These are phyloP conservation scores for Pterocarpus macrocarpus DNA, from an alignment of 306 rosid genomes.

Conservation along the genomic window DNA sequence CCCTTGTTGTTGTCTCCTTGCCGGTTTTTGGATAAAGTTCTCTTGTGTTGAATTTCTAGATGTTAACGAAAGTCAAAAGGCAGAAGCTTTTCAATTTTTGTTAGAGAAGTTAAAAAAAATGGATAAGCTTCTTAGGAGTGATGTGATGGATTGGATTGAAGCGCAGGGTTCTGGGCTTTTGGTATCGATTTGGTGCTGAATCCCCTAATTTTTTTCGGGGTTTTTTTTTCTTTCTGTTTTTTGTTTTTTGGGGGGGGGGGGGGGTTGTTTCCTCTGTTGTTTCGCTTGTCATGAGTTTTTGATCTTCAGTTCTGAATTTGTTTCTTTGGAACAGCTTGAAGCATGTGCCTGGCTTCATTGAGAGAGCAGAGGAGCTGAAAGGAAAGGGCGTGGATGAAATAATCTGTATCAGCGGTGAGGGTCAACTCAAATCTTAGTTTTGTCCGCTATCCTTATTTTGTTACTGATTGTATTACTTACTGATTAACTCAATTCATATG, in stretches of 20 bases:
- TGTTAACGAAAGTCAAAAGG: neutral
- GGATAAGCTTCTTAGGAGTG: too few species aligned
- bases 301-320: constrained; percentile 19
- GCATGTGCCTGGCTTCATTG: constrained; percentile 89
- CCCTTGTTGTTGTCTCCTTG: neutral
- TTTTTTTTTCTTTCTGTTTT: too few species aligned
- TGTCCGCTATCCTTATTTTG: neutral
- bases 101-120: neutral
- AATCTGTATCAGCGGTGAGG: constrained; percentile 76
- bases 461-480: neutral
- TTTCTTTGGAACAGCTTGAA: constrained; percentile 62
- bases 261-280: neutral
- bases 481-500: neutral
- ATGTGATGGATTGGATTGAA: constrained; percentile 8
- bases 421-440: neutral
- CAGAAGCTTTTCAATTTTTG: neutral
- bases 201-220: neutral
- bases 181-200: neutral
- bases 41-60: neutral
- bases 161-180: constrained; percentile 3
- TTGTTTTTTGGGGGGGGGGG: too few species aligned
- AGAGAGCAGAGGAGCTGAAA: constrained; percentile 76
- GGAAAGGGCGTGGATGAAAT: constrained; percentile 80
- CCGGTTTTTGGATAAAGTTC: neutral
- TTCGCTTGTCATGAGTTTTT: neutral